phyloP scores from a whole-genome alignment of 1,139 yeast genomes.

The Pneumocystis wakefieldiae region DNA sequence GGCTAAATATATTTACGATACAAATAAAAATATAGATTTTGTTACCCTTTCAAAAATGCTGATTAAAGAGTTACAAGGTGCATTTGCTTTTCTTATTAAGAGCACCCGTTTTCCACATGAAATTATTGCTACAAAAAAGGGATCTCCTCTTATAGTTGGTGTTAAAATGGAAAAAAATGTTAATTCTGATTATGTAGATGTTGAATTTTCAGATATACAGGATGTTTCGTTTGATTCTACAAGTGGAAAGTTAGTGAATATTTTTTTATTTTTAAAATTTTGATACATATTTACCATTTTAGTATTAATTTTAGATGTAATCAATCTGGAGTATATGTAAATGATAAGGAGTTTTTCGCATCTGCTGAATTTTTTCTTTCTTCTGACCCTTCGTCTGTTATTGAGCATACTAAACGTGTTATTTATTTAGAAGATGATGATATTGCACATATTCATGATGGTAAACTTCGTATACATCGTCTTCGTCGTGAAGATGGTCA shows the following conservation, averaged over 20 bases:
- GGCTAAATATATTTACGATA: slow-evolving; percentile 78
- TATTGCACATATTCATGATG: slow-evolving; percentile 94
- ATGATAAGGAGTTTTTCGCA: slow-evolving; percentile 82
- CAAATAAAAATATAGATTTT: slow-evolving; percentile 64
- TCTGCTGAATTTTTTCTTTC: slow-evolving; percentile 94
- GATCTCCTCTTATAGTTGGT: slow-evolving; percentile 93
- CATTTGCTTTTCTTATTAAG: slow-evolving; percentile 88
- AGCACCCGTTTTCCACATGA: slow-evolving; percentile 90
- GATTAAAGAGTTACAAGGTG: slow-evolving; percentile 86
- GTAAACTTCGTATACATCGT: slow-evolving; percentile 96
- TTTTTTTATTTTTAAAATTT: background rate
- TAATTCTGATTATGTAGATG: slow-evolving; percentile 96
- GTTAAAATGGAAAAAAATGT: slow-evolving; percentile 89
- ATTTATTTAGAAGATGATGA: slow-evolving; percentile 94
- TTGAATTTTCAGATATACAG: slow-evolving; percentile 68
- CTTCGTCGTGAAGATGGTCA: slow-evolving; percentile 84
- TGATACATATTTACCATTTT: background rate
- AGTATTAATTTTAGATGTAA: slow-evolving; percentile 56
- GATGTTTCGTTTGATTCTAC: slow-evolving; percentile 16
- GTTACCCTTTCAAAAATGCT: slow-evolving; percentile 88
- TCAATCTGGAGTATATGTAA: slow-evolving; percentile 80
- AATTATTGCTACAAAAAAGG: slow-evolving; percentile 93
- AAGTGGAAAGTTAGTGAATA: background rate
- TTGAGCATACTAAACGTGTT: slow-evolving; percentile 94
- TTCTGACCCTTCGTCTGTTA: slow-evolving; percentile 95